Conservation (phyloP, 176 grass and related monocot species). For the Oryza nivara region DNA sequence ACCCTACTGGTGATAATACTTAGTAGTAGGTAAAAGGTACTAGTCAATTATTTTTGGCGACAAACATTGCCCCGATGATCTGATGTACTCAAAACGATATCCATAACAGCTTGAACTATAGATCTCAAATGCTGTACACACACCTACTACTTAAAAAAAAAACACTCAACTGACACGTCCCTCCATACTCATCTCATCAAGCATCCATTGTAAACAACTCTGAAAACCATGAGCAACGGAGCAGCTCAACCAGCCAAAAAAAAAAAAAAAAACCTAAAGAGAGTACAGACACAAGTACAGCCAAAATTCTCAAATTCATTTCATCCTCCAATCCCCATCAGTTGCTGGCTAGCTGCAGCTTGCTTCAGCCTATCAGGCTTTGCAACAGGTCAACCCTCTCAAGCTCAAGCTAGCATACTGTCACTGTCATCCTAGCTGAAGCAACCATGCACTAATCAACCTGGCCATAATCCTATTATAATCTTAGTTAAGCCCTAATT, state of each 20-base stretch:
- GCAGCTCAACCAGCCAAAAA: not conserved
- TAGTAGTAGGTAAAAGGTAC: too few species aligned
- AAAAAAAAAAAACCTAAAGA: not conserved
- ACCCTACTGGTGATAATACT: too few species aligned
- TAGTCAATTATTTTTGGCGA: not conserved
- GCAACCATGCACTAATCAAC: slow-evolving; percentile 7
- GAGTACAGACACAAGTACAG: not conserved
- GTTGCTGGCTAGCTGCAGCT: not conserved
- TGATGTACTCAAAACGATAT: not conserved
- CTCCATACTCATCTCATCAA: not conserved
- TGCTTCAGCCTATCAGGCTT: not conserved
- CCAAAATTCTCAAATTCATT: not conserved
- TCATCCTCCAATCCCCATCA: slow-evolving; percentile 9
- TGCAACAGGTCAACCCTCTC: slow-evolving; percentile 32
- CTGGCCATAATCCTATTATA: not conserved
- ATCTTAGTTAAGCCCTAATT: not conserved
- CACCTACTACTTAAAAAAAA: slow-evolving; percentile 28
- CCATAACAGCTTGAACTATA: not conserved
- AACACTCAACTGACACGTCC: not conserved
- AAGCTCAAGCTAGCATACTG: slow-evolving; percentile 11
- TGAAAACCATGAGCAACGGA: not conserved
- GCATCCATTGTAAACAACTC: slow-evolving; percentile 30
- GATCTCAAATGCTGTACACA: slow-evolving; percentile 5
- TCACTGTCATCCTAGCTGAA: slow-evolving; percentile 21
- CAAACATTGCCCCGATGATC: not conserved